Base-by-base conservation (phyloP, 148 eudicot genomes). In the Talinum fruticosum region DNA sequence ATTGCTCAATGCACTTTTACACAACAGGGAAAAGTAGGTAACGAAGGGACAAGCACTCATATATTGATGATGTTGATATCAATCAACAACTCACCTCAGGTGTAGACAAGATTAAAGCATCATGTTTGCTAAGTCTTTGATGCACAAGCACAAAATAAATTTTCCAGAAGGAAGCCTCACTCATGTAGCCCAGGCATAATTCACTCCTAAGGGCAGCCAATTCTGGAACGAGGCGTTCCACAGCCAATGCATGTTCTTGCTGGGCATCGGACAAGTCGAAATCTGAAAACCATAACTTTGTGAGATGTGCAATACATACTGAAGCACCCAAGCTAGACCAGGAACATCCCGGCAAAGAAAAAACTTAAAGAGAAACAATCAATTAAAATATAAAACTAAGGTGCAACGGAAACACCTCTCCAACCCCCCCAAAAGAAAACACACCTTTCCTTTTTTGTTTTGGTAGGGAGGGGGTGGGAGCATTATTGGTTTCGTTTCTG, bases 231-330 rank as follows among this genome's bases (percentile, higher is more conserved):
- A 90, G 95, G 10, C 81, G 90, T 85, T 96, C 99, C 54, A 96
- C 90, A 37, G 98, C 97, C 84, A 93, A 83, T 34, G 95, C 98
- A 84, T 96, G 99, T 77, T 91, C 99, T 91, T 93, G 95, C 81
- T 93, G 98, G 66, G 91, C 91, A 87, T 96, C 95, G 62, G 99
- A 91, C 91, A 93, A 61, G 71, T 93, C 95, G 84, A 96, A 93
- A 51, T 89, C 97, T 93, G 86, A 72, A 86, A 54, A 29, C 64
- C 53, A 81, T 24, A 72, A 73, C 73, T 53, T 62, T 5, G 23
- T 77, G 21, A 77, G 67, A 75, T 37, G 28, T 51, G 38, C 30
- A 71, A 75, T 53, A 37, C 34, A 57, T 29, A 26, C 54, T 57
- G 35, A 41, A n/a, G 36, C 41, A 62, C 10, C 62, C 62, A 76